These are phyloP conservation scores for Spencermartinsiella europaea DNA, from an alignment of 805 yeast genomes.

Conservation along the genomic window DNA sequence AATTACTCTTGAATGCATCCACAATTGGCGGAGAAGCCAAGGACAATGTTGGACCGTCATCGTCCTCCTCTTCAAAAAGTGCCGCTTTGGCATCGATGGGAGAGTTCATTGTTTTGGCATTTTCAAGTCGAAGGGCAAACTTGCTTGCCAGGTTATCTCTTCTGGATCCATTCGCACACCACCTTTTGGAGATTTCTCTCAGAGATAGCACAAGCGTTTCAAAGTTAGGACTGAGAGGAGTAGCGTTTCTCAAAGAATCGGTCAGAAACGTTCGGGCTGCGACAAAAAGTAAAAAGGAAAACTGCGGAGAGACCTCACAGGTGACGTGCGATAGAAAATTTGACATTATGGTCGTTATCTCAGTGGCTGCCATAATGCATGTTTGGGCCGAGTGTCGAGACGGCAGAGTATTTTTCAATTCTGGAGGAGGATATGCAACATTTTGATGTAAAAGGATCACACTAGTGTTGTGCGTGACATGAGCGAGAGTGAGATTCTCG, in stretches of 20 bases:
- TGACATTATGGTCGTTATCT: conserved; percentile 13
- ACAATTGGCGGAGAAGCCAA: conserved; percentile 12
- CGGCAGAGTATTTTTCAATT: conserved; percentile 4
- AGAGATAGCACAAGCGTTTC: conserved; percentile 10
- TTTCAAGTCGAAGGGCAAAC: conserved; percentile 14
- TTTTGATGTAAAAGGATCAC: conserved; percentile 16
- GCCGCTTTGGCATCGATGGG: conserved; percentile 11
- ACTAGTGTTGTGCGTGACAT: conserved; percentile 18
- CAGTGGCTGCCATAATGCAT: conserved; percentile 15
- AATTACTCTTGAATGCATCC: conserved; percentile 1
- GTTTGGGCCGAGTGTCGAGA: conserved; percentile 12
- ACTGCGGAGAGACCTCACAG: conserved; percentile 14
- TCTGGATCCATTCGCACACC: conserved; percentile 10
- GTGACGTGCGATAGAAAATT: conserved; percentile 10
- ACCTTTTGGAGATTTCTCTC: conserved; percentile 13
- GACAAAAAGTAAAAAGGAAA: conserved; percentile 15
- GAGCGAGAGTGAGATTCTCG: conserved; percentile 16
- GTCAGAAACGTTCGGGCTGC: conserved; percentile 17
- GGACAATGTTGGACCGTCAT: conserved; percentile 5
- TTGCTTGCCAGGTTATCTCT: conserved; percentile 14
- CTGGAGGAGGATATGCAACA: conserved; percentile 15
- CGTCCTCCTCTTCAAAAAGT: conserved; percentile 8
- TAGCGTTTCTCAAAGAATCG: conserved; percentile 1
- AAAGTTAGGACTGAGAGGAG: conserved; percentile 4
- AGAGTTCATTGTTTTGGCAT: conserved; percentile 6